phyloP scores from a whole-genome alignment of 345 rosid genomes.

The Clausena lansium region DNA sequence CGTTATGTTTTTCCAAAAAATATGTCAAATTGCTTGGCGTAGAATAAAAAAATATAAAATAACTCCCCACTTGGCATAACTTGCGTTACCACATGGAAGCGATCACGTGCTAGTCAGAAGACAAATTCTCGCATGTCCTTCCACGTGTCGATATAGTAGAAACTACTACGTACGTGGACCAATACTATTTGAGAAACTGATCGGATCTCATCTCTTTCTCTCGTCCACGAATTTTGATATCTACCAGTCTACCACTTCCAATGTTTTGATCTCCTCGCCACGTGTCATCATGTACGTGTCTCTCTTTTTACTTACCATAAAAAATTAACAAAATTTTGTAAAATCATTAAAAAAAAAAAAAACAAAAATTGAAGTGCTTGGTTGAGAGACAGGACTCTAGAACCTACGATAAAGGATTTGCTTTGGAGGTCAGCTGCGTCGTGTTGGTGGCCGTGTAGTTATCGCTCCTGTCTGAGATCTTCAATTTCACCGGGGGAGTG shows the following conservation, averaged over 20 bases:
- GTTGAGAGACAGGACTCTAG: slow-evolving; percentile 35
- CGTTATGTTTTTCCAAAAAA: no score
- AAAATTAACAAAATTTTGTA: slow-evolving; percentile 19
- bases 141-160: slow-evolving; percentile 27
- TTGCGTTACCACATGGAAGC: slow-evolving; percentile 4
- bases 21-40: no score
- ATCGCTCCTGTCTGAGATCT: background rate
- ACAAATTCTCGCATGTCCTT: background rate
- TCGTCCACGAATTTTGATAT: slow-evolving; percentile 88
- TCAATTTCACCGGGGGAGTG: slow-evolving; percentile 2
- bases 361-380: slow-evolving; percentile 19
- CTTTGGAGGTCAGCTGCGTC: slow-evolving; percentile 9
- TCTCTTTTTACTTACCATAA: slow-evolving; percentile 17
- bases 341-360: background rate
- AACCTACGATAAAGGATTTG: slow-evolving; percentile 31
- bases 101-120: slow-evolving; percentile 7
- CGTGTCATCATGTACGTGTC: slow-evolving; percentile 46
- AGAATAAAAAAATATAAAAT: background rate
- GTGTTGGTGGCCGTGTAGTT: slow-evolving; percentile 8
- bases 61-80: background rate
- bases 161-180: slow-evolving; percentile 55
- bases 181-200: slow-evolving; percentile 57
- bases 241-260: slow-evolving; percentile 28
- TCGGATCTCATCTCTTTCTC: slow-evolving; percentile 63
- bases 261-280: slow-evolving; percentile 44